Evolutionary conservation across 495 filamentous ascomycete genomes (phyloP), one percentile per base, ranked within the genome.

Genomic region (Penicillium goetzii): DNA sequence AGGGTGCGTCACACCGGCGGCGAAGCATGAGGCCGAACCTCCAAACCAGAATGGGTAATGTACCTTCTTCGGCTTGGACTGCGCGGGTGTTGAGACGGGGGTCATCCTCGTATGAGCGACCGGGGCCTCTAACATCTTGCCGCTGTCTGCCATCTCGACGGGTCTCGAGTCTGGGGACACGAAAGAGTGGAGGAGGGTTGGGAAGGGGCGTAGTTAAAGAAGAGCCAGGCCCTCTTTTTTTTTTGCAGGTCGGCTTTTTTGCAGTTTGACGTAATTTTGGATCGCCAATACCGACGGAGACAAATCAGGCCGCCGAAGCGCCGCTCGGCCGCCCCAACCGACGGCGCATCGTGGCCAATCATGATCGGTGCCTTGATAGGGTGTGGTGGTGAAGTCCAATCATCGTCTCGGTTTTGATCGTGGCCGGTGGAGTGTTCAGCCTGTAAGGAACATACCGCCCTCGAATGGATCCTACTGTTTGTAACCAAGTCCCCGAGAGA

Each of bases 1-100:
- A 30, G 93, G 93, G 81, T 97, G 93, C 34, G 93, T 97, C 25
- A 96, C 87, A 65, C 86, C 87, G 12, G 93, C 93, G 38, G 93
- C 93, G 79, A 96, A 89, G 74, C 90, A 94, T 65, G 90, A 93
- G 21, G 93, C 91, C 70, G 90, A 94, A 25, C 93, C 93, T 41
- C 93, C 93, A 76, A 97, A 96, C 93, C 93, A 97, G 79, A 97
- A 95, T 32, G 90, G 90, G 74, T 92, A 92, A 63, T 84, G 83
- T 43, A 89, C 79, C 69, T 76, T 79, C 61, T 78, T 72, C 15
- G 66, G 51, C 40, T 68, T 70, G 50, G 70, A 57, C 50, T 56
- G 59, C 61, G 67, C 72, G 38, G 69, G 67, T 32, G 58, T 72
- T 15, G 68, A 65, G 50, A 75, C 59, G 26, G 75, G 62, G 60